phyloP scores from a whole-genome alignment of 345 rosid species.

The Eucalyptus camaldulensis region DNA sequence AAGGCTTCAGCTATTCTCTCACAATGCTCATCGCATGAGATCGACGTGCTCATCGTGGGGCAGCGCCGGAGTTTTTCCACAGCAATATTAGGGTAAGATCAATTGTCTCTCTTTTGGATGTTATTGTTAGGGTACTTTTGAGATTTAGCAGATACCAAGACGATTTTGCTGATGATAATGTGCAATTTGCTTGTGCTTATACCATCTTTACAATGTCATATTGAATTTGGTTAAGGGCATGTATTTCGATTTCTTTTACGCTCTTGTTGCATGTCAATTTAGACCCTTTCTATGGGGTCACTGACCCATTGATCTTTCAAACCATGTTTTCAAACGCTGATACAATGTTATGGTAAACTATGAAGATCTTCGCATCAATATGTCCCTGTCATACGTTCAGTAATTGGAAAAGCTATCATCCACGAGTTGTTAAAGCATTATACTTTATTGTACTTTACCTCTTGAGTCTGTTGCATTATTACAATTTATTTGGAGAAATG shows the following conservation, averaged over 20 bases:
- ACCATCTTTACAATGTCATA: neutral
- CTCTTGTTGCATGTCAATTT: neutral
- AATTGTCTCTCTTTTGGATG: neutral
- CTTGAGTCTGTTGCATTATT: neutral
- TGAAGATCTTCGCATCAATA: neutral
- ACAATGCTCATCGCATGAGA: constrained; percentile 25
- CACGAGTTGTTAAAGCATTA: neutral
- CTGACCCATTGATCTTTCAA: neutral
- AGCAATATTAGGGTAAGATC: constrained; percentile 51
- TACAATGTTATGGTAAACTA: neutral
- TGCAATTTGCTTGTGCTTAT: neutral
- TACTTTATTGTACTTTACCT: neutral
- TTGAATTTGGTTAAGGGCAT: neutral
- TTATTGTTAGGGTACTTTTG: neutral
- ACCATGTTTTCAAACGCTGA: neutral
- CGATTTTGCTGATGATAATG: neutral
- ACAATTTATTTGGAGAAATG: neutral
- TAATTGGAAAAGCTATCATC: neutral
- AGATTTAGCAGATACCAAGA: neutral
- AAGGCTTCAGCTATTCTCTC: constrained; percentile 50
- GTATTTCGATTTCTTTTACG: neutral
- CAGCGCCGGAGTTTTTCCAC: constrained; percentile 57
- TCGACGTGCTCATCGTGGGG: constrained; percentile 61
- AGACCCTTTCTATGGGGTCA: neutral
- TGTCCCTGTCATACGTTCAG: neutral